Evolutionary conservation across 2,329 filamentous ascomycete genomes (phyloP), one percentile per base, ranked within the genome.

Genomic region (Huntiella bhutanensis): DNA sequence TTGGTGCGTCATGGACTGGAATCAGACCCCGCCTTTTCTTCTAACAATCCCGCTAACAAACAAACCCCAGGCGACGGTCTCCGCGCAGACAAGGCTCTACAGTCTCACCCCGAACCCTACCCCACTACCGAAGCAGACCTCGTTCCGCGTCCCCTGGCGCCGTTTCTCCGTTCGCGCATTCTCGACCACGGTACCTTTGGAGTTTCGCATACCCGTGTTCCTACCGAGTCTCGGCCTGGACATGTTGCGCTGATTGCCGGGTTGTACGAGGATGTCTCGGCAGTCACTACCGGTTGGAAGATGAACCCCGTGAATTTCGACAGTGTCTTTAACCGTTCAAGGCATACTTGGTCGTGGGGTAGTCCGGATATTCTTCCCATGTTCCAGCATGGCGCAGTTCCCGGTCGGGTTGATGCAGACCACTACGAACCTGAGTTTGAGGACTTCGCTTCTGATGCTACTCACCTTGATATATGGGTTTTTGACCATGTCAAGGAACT

Each of bases 291-390:
- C 1, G 91, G 91, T 12, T 98, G 91, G 91, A 96, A 98, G 64
- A 66, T 95, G 54, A 98, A 98, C 59, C 91, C 91, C 0, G 91
- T 98, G 57, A 82, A 96, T 58, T 98, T 98, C 57, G 91, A 98
- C 64, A 96, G 88, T 57, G 86, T 98, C 8, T 98, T 98, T 72
- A 98, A 98, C 60, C 77, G 84, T 52, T 96, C 88, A 58, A 71
- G 80, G 40, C 92, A 98, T 63, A 98, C 92, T 5, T 98, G 91
- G 91, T 94, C 87, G 61, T 98, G 91, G 91, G 91, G 91, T 2
- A 95, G 87, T 57, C 91, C 91, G 1, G 91, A 98, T 62, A 98
- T 98, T 56, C 64, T 98, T 53, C 83, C 83, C 46, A 98, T 98
- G 91, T 98, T 98, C 59, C 78, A 92, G 58, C 73, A 86, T 48